Conservation (phyloP, 2,329 filamentous ascomycete species). For the Rhynchosporium agropyri region DNA sequence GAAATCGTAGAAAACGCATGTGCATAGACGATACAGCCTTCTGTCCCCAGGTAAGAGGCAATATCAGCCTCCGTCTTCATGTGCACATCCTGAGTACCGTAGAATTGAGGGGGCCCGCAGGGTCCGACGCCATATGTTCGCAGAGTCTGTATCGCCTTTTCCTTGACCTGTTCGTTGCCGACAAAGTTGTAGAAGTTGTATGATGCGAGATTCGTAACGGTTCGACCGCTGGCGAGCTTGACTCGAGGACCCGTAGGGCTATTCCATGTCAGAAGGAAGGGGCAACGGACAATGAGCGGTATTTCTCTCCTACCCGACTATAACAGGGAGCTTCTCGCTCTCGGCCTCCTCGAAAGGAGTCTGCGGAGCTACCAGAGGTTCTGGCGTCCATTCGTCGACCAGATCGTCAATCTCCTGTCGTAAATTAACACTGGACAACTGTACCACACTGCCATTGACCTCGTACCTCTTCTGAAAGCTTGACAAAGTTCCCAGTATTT, state of each 20-base stretch:
- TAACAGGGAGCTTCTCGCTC: conserved; percentile 81
- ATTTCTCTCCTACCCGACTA: conserved; percentile 70
- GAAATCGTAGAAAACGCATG: conserved; percentile 96
- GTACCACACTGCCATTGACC: background rate
- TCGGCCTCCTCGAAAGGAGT: conserved; percentile 78
- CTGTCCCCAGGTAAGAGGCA: conserved; percentile 82
- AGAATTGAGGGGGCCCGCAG: conserved; percentile 96
- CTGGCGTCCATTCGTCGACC: conserved; percentile 94
- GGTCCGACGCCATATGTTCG: conserved; percentile 96
- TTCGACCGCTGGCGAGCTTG: conserved; percentile 85
- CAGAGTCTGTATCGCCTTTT: conserved; percentile 91
- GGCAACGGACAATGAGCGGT: background rate
- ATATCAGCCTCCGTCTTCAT: conserved; percentile 96
- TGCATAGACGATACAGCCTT: conserved; percentile 91
- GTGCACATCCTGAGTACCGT: conserved; percentile 97
- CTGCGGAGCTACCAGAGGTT: conserved; percentile 78
- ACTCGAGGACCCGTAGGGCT: conserved; percentile 89
- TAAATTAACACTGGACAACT: conserved; percentile 21
- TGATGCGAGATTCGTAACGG: conserved; percentile 89
- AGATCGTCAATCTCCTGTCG: conserved; percentile 87
- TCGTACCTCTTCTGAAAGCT: conserved; percentile 75
- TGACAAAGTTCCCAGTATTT: conserved; percentile 84
- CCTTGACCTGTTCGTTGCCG: conserved; percentile 86
- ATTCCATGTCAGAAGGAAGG: conserved; percentile 18
- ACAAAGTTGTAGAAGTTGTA: conserved; percentile 99